Evolutionary conservation across 1,139 yeast species (phyloP), one percentile per base, ranked within the genome.

Genomic region (Candida sojae): DNA sequence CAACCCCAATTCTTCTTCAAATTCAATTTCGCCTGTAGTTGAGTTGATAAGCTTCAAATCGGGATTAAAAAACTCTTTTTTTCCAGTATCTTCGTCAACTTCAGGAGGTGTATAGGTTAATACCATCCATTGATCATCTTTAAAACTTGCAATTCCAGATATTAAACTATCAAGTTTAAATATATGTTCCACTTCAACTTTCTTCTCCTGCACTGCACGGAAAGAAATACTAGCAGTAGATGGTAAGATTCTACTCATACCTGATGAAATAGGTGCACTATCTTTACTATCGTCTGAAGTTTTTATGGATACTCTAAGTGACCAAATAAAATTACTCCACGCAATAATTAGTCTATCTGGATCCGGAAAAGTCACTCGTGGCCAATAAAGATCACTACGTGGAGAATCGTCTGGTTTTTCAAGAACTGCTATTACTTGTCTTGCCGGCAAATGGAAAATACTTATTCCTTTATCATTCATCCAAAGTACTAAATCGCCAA

Each of bases 291-390:
- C 62, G 3, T 52, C 59, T 5, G 52, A 42, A 3, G 58, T 50
- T 29, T 59, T 45, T 50, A 69, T 55, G 3, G 77, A 70, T 3
- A 87, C 71, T 56, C 86, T 76, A 41, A 92, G 70, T 35, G 81
- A 73, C 96, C 96, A 92, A 1, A 93, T 73, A 52, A 83, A 79
- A 54, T 82, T 77, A 3, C 83, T 89, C 99, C 99, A 93, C 0
- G 92, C 96, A 35, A 93, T 77, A 3, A 88, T 68, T 5, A 91
- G 71, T 46, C 91, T 66, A 59, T 87, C 87, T 0, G 79, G 70
- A 55, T 88, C 96, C 0, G 88, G 83, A 47, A 80, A 76, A 48
- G 81, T 81, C 3, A 88, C 76, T 43, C 89, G 76, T 0, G 98
- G 98, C 83, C 95, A 86, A 60, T 87, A 90, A 39, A 92, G 64